Evolutionary conservation across 2,329 filamentous ascomycete genomes (phyloP), one percentile per base, ranked within the genome.

Genomic region (Diaporthe citri): DNA sequence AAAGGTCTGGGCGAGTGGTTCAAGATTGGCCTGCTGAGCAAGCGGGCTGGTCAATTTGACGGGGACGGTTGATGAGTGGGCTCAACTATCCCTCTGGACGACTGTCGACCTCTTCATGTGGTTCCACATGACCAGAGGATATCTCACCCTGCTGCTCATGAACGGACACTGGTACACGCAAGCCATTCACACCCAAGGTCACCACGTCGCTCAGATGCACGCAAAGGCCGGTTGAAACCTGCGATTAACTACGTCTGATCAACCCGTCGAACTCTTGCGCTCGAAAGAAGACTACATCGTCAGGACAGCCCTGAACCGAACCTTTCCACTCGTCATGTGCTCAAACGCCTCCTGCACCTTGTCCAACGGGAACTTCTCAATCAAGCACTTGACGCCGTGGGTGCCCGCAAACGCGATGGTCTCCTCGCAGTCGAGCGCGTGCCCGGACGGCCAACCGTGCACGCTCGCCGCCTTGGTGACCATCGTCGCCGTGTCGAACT

Each of bases 361-460:
- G 75, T 94, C 83, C 20, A 72, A 43, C 0, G 90, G 86, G 80
- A 90, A 94, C 78, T 86, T 90, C 85, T 93, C 89, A 39, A 92
- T 83, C 81, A 94, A 86, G 62, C 92, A 93, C 82, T 89, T 89
- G 77, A 94, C 88, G 5, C 86, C 86, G 78, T 94, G 91, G 20
- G 85, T 83, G 71, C 87, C 85, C 0, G 92, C 89, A 79, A 94
- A 94, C 2, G 86, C 86, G 71, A 94, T 88, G 76, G 93, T 92
- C 79, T 93, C 90, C 79, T 91, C 89, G 73, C 88, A 87, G 74
- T 93, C 89, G 66, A 91, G 85, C 2, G 91, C 87, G 46, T 92
- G 87, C 0, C 92, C 92, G 36, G 90, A 89, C 0, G 93, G 86
- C 80, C 87, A 90, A 8, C 92, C 93, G 76, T 91, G 87, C 3